Evolutionary conservation across 768 basidiomycete genomes (phyloP), one percentile per base, ranked within the genome.

Genomic region (Botryobasidium botryosum): DNA sequence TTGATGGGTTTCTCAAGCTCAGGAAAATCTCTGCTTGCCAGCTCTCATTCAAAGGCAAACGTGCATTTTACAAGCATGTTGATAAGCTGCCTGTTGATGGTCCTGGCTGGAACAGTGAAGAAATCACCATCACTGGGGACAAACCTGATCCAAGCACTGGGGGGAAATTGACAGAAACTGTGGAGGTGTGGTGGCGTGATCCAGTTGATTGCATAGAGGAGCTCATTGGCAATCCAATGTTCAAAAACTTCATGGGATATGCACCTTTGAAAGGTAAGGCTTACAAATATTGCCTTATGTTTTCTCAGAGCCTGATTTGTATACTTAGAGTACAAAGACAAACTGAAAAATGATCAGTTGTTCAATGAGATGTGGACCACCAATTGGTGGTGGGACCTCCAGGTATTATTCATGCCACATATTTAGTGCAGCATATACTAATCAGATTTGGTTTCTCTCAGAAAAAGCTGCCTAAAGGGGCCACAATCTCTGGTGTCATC

Each of bases 181-280:
- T 60, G 3, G 56, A 60, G 40, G 27, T 59, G 3, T 59, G 55
- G 55, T 23, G 40, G 21, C 43, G 53, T 0, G 46, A 61, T 26
- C 56, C 59, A 1, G 45, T 60, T 1, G 59, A 58, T 1, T 55
- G 54, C 40, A 51, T 62, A 17, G 18, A 36, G 5, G 55, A 59
- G 23, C 45, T 62, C 3, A 36, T 61, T 4, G 48, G 48, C 0
- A 61, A 62, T 37, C 58, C 59, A 0, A 49, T 40, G 12, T 59
- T 65, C 27, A 35, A 43, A 0, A 51, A 58, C 4, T 18, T 53
- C 6, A 54, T 67, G 33, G n/a, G 40, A 1, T 67, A 62, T 44
- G 52, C 46, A 17, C 61, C 64, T 1, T 46, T 51, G 15, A 47
- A n/a, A n/a, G n/a, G n/a, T n/a, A n/a, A n/a, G n/a, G n/a, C n/a